Evolutionary conservation across 139 green algal genomes (phyloP).

Genomic region (Chlorella vulgaris): DNA sequence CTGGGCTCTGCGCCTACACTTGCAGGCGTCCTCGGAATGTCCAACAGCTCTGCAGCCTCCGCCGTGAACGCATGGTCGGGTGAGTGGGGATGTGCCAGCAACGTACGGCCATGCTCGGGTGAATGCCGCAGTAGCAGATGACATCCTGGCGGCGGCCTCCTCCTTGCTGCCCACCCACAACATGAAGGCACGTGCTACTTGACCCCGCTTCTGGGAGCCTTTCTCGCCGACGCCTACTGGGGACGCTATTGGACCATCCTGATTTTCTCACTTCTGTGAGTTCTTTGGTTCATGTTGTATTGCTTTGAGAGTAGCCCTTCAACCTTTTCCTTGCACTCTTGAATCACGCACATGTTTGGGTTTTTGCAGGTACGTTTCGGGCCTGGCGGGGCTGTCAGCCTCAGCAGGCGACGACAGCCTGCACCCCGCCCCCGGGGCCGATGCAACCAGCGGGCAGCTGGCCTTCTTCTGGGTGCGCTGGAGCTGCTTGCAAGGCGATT

Average conservation of each 20-base stretch:
- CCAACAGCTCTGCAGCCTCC: neutral
- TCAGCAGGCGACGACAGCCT: conserved; percentile 1
- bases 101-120: neutral
- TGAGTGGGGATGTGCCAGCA: neutral
- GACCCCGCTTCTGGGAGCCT: conserved; percentile 92
- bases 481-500: neutral
- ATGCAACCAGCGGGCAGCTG: conserved; percentile 17
- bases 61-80: conserved; percentile 9
- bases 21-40: neutral
- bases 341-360: neutral
- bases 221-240: conserved; percentile 82
- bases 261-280: conserved; percentile 84
- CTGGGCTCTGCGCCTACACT: neutral
- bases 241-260: conserved; percentile 94
- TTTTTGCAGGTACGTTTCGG: neutral
- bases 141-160: neutral
- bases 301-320: conserved; percentile 59
- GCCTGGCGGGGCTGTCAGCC: conserved; percentile 9
- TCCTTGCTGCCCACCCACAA: neutral
- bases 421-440: neutral
- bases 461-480: conserved; percentile 23
- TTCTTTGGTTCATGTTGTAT: no score
- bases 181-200: conserved; percentile 86
- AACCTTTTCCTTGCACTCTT: neutral
- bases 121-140: neutral